These are phyloP conservation scores for Rubroshorea leprosula DNA, from an alignment of 345 rosid genomes.

Conservation along the genomic window DNA sequence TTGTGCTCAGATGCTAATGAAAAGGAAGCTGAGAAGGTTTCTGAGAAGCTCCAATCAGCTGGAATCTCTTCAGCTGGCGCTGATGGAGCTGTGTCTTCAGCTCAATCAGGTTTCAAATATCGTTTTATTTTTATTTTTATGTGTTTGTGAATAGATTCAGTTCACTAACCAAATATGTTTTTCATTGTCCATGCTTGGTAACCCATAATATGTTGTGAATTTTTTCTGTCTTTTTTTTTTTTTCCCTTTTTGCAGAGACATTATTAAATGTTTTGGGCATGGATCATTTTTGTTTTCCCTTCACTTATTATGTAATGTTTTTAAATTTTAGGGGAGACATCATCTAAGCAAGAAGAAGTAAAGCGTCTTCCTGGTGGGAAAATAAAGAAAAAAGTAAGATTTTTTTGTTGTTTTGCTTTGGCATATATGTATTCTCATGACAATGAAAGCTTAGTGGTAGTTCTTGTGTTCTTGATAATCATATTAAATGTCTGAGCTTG, in stretches of 20 bases:
- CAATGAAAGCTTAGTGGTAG: too few species aligned
- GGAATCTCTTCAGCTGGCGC: slow-evolving; percentile 56
- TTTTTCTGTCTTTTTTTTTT: not conserved
- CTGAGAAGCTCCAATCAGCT: slow-evolving; percentile 59
- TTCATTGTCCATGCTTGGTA: not conserved
- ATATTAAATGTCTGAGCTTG: too few species aligned
- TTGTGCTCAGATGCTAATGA: slow-evolving; percentile 48
- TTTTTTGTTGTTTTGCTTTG: not conserved
- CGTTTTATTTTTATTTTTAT: not conserved
- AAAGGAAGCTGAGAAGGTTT: slow-evolving; percentile 55
- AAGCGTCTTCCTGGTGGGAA: slow-evolving; percentile 95
- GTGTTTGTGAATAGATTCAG: not conserved
- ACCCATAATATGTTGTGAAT: not conserved
- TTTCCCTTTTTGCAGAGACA: not conserved
- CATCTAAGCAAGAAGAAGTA: slow-evolving; percentile 66
- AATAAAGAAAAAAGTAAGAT: slow-evolving; percentile 86
- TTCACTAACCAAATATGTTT: not conserved
- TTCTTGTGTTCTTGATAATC: too few species aligned
- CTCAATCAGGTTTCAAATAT: not conserved
- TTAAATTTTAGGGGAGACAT: slow-evolving; percentile 30
- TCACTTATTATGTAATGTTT: not conserved
- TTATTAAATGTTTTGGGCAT: too few species aligned
- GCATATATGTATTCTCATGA: too few species aligned
- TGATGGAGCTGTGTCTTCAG: slow-evolving; percentile 35
- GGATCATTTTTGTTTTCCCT: too few species aligned